These are phyloP conservation scores for Aspergillus neotritici DNA, from an alignment of 2,329 filamentous ascomycete species.

Conservation along the genomic window DNA sequence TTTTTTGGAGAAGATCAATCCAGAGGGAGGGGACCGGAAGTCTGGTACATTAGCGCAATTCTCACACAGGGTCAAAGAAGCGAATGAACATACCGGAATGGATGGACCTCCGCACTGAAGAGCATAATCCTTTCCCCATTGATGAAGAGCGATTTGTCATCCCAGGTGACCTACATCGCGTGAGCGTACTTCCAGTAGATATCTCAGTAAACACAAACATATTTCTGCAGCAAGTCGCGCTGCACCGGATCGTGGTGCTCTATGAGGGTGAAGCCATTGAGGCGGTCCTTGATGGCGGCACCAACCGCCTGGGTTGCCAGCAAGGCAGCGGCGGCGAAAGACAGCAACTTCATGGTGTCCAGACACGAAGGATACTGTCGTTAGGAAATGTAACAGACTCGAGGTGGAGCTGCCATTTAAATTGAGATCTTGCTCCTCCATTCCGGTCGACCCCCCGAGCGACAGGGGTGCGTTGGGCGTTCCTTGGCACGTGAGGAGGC, in stretches of 20 bases:
- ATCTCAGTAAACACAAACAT: constrained; percentile 39
- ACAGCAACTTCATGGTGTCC: constrained; percentile 35
- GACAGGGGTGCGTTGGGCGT: too few relatives aligned
- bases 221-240: constrained; percentile 50
- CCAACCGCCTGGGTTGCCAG: constrained; percentile 44
- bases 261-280: constrained; percentile 44
- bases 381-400: too few relatives aligned
- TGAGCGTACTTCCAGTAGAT: not conserved
- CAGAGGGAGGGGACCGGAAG: constrained; percentile 58
- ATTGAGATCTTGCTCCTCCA: too few relatives aligned
- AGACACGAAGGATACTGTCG: not conserved
- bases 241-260: constrained; percentile 36
- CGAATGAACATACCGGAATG: constrained; percentile 46
- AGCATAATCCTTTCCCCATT: constrained; percentile 64
- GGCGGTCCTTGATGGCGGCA: constrained; percentile 46
- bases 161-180: constrained; percentile 57
- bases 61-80: not conserved
- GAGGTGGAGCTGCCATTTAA: too few relatives aligned
- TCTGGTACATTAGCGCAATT: constrained; percentile 26
- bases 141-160: constrained; percentile 65
- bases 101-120: constrained; percentile 69
- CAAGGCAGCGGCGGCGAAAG: constrained; percentile 27
- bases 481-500: too few relatives aligned
- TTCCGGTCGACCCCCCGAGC: too few relatives aligned
- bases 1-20: constrained; percentile 74